Base-by-base conservation (phyloP, 495 filamentous ascomycete species). In the Cladorrhinum samala region DNA sequence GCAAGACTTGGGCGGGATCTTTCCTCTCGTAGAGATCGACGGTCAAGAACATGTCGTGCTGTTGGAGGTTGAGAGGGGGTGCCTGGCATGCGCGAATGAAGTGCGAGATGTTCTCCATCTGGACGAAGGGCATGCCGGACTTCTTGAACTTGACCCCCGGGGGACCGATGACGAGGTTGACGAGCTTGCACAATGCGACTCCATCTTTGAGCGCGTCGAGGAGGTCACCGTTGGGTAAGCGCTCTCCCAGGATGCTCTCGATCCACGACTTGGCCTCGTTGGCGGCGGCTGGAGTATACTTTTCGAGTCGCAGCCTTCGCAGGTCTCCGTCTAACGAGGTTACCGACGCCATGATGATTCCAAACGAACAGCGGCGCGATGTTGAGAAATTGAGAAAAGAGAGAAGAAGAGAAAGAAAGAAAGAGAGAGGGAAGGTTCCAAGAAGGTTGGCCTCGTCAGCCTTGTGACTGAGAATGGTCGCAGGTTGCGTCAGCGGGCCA, bases 31-130 rank as follows among this genome's bases (percentile, higher is more conserved):
- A 97, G 41, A 99, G 82, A 70, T 99, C 94, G 57, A 97, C 94
- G 2, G 94, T 99, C 53, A 96, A 82, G 71, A 99, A 99, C 57
- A 91, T 80, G 66, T 99, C 94, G 72, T 97, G 94, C 3, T 92
- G 82, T 25, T 89, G 90, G 36, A 99, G 80, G 66, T 83, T 88
- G 27, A 99, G 75, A 2, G 94, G 93, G 23, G 87, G 82, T 37
- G 77, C 71, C 67, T 95, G 86, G 71, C 89, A 90, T 46, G 90
- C 88, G 59, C 82, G 83, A 44, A 99, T 83, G 73, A 96, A 99
- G 65, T 93, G 88, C 8, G 92, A 94, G 63, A 99, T 96, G 61
- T 99, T 97, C 67, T 99, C 93, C 93, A 96, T 97, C 70, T 97
- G 94, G 27, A 97, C 91, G 69, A 98, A 98, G 2, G 93, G 93